Percentiles rank a stretch among this genome's conserved stretches.
Conservation (phyloP, 331 rosid genomes). For the Acacia concinna region DNA sequence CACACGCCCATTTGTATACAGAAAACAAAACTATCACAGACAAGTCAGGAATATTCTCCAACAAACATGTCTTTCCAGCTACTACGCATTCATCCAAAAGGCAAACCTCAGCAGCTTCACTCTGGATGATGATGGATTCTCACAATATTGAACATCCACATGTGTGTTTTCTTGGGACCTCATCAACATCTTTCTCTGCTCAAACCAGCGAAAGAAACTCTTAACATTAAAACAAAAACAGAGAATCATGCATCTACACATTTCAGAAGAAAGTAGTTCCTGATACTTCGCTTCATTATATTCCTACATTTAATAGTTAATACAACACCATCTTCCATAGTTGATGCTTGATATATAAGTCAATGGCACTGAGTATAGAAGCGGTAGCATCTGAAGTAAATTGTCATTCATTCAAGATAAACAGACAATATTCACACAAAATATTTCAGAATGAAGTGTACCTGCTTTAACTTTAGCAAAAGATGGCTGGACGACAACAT, state of each 20-base stretch:
- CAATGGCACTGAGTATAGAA: conserved; percentile 3
- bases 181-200: conserved; percentile 80
- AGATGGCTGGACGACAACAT: conserved; percentile 83
- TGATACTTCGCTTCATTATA: not conserved
- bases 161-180: conserved; percentile 56
- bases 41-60: conserved; percentile 51
- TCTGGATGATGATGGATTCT: conserved; percentile 32
- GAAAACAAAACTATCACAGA: conserved; percentile 42
- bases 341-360: not conserved
- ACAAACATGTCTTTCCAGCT: conserved; percentile 42
- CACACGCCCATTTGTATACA: conserved; percentile 41
- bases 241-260: not conserved
- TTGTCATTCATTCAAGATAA: not conserved
- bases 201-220: conserved; percentile 14
- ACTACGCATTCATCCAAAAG: conserved; percentile 37
- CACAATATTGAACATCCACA: conserved; percentile 86
- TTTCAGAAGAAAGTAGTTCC: not conserved
- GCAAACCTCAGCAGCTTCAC: conserved; percentile 47
- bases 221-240: conserved; percentile 19
- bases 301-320: not conserved
- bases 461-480: conserved; percentile 73
- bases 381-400: conserved; percentile 20
- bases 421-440: conserved; percentile 15
- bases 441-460: conserved; percentile 33
- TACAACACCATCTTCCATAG: not conserved